Evolutionary conservation across 108 stramenopile species (phyloP).

Genomic region (Nitzschia sp.): DNA sequence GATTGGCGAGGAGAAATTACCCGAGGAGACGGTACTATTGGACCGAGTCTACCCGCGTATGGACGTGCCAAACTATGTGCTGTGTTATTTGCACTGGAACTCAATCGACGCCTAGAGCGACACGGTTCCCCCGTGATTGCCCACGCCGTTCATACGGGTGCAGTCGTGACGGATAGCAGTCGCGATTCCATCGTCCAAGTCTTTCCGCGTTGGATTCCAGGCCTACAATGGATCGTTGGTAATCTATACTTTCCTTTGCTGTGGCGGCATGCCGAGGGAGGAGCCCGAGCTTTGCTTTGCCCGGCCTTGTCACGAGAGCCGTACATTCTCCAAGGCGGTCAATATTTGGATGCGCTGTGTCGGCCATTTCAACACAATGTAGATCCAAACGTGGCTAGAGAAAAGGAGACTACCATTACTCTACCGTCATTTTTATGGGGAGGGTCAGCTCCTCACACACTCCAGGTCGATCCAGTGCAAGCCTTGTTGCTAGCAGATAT

Average conservation of each 20-base stretch:
- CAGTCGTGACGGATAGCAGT: neutral
- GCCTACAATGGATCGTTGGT: neutral
- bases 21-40: neutral
- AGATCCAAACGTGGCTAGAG: neutral
- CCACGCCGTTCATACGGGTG: neutral
- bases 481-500: neutral
- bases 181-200: neutral
- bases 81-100: neutral
- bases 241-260: neutral
- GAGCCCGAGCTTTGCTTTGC: slow-evolving; percentile 1
- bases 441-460: neutral
- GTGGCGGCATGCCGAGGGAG: neutral
- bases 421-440: neutral
- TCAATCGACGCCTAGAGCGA: neutral
- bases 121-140: neutral
- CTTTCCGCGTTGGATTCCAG: slow-evolving; percentile 1
- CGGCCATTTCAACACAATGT: neutral
- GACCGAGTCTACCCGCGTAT: neutral
- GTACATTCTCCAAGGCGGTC: slow-evolving; percentile 1
- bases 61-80: slow-evolving; percentile 1
- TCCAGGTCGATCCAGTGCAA: slow-evolving; percentile 1
- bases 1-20: neutral
- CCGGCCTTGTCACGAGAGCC: neutral
- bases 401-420: neutral
- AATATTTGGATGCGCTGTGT: slow-evolving; percentile 7